A percentile compares a stretch with the other conserved stretches of the same genome.
Conservation (phyloP, 495 filamentous ascomycete genomes). For the Trichodelitschia bisporula region DNA sequence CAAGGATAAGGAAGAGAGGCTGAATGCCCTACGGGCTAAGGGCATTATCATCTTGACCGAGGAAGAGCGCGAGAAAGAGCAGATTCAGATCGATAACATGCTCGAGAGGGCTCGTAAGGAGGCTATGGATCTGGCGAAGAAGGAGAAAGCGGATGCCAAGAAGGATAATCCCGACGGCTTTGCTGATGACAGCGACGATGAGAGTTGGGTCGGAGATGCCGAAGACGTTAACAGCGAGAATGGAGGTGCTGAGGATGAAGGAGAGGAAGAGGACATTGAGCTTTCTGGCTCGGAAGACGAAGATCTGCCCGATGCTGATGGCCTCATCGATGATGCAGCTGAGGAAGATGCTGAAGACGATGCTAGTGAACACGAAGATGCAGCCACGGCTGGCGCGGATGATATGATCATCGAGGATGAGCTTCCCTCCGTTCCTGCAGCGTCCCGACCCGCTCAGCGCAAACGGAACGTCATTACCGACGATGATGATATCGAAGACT, state of each 20-base stretch:
- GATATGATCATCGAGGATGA: too few relatives aligned
- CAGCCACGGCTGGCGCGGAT: too few relatives aligned
- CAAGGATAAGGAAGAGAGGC: constrained; percentile 48
- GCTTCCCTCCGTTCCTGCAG: too few relatives aligned
- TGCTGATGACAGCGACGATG: constrained; percentile 21
- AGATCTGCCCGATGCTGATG: constrained; percentile 10
- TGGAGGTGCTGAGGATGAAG: constrained; percentile 28
- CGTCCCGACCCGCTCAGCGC: too few relatives aligned
- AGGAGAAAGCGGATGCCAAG: constrained; percentile 47
- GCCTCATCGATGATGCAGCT: constrained; percentile 16
- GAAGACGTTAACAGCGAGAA: constrained; percentile 35
- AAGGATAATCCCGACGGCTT: too few relatives aligned
- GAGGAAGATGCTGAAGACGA: constrained; percentile 12
- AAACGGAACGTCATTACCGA: too few relatives aligned
- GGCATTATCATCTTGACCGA: constrained; percentile 65
- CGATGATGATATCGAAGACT: constrained; percentile 14
- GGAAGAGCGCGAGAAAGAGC: constrained; percentile 61
- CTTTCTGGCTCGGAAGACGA: constrained; percentile 18
- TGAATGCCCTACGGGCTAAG: constrained; percentile 49
- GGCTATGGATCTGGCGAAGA: constrained; percentile 49
- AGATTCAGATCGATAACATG: constrained; percentile 63
- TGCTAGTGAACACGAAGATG: constrained; percentile 2
- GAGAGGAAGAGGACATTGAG: constrained; percentile 18
- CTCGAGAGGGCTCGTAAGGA: constrained; percentile 64
- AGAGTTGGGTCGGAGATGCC: constrained; percentile 24